Evolutionary conservation across 73 alveolate species (phyloP).

Genomic region (Paraurostyla sp.): DNA sequence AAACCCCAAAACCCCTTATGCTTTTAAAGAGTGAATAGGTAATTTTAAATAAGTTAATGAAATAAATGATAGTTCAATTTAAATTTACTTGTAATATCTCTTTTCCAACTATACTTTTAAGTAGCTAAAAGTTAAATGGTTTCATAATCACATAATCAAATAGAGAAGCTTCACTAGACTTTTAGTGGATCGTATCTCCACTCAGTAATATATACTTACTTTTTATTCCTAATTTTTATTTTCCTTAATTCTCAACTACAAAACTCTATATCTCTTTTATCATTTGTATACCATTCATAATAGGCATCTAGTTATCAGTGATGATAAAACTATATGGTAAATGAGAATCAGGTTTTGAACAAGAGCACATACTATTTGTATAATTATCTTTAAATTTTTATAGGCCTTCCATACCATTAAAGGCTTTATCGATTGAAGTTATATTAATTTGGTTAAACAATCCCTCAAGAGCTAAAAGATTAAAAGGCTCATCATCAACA

Average conservation of each 20-base stretch:
- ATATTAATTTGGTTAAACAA: background rate
- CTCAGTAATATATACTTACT: background rate
- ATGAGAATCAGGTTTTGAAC: background rate
- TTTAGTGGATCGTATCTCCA: background rate
- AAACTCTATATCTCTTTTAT: no score
- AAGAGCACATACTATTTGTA: background rate
- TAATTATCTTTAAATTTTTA: background rate
- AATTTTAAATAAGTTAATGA: no score
- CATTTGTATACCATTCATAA: background rate
- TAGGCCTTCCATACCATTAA: background rate
- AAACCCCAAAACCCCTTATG: no score
- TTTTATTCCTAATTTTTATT: background rate
- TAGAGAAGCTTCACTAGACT: background rate
- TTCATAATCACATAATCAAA: background rate
- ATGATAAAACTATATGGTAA: conserved; percentile 14
- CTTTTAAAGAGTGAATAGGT: no score
- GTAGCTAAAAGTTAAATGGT: conserved; percentile 12
- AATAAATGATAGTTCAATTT: no score
- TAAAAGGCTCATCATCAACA: conserved; percentile 65
- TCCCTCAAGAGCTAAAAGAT: conserved; percentile 2
- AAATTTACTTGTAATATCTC: no score
- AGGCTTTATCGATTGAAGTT: conserved; percentile 6
- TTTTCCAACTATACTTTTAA: no score
- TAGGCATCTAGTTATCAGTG: conserved; percentile 34
- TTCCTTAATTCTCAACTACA: background rate